These are phyloP conservation scores for Nicotiana tomentosiformis DNA, from an alignment of 257 asterid species.

Conservation along the genomic window DNA sequence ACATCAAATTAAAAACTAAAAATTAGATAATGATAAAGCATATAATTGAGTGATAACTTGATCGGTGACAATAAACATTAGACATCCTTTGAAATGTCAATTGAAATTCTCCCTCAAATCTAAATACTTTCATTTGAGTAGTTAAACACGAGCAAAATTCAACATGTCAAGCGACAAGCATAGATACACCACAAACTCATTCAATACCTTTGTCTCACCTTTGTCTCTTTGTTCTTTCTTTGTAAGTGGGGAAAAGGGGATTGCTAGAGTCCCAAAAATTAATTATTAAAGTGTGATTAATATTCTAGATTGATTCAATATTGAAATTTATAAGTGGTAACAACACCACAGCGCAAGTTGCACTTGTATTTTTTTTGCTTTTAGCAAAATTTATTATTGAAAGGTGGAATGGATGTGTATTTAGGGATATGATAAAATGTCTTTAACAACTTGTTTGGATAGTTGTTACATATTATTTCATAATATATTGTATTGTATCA, in stretches of 20 bases:
- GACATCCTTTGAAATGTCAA: no score
- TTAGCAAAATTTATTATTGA: background rate
- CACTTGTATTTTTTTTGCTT: background rate
- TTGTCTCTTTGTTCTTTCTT: background rate
- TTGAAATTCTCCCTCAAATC: background rate
- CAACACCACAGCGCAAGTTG: background rate
- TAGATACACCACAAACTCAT: background rate
- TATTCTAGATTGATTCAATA: background rate
- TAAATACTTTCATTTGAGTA: background rate
- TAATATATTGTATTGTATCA: no score
- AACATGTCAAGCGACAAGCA: background rate
- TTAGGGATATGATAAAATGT: background rate
- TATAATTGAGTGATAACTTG: no score
- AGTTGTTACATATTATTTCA: no score
- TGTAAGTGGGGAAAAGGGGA: background rate
- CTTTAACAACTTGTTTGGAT: background rate
- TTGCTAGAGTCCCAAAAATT: background rate
- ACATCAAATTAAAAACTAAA: no score
- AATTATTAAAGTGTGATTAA: background rate
- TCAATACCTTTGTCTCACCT: background rate
- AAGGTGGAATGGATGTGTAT: background rate
- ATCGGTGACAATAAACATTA: no score
- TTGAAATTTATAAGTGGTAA: background rate
- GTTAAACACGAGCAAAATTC: background rate
- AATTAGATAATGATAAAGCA: no score